A percentile compares a stretch with the other conserved stretches of the same genome.
Conservation (phyloP, 1,284 basidiomycete species). For the Ceratobasidium sp. region DNA sequence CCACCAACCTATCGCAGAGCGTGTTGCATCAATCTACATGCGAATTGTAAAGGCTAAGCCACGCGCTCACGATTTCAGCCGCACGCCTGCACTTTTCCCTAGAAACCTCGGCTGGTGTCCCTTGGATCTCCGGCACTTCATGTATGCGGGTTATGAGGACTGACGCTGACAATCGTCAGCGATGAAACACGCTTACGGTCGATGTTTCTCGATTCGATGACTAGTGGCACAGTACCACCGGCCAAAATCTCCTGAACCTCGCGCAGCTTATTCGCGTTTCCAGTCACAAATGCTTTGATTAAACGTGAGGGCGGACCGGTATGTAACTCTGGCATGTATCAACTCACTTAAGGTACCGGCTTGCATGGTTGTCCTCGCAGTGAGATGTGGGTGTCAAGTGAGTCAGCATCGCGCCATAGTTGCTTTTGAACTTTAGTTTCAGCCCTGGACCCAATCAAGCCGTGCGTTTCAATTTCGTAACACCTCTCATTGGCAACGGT, state of each 20-base stretch:
- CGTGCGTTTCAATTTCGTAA: neutral
- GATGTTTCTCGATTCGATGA: conserved; percentile 71
- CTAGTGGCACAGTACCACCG: conserved; percentile 57
- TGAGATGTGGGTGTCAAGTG: conserved; percentile 3
- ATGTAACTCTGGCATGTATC: neutral
- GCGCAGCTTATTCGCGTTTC: conserved; percentile 90
- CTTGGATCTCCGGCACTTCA: conserved; percentile 92
- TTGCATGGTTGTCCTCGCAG: conserved; percentile 11
- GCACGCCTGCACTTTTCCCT: conserved; percentile 85
- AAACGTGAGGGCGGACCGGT: conserved; percentile 5
- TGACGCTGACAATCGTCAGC: conserved; percentile 45
- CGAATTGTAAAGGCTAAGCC: conserved; percentile 8
- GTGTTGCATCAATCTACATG: conserved; percentile 7
- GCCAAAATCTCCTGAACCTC: conserved; percentile 85
- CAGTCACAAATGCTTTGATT: conserved; percentile 84
- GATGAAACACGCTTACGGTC: conserved; percentile 60
- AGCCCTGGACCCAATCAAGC: conserved; percentile 8
- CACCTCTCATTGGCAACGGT: neutral
- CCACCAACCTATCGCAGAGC: conserved; percentile 65
- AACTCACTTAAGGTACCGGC: conserved; percentile 24
- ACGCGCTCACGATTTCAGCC: conserved; percentile 69
- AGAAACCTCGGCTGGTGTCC: conserved; percentile 90
- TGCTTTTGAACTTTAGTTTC: neutral
- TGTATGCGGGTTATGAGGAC: conserved; percentile 51
- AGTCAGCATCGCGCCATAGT: conserved; percentile 16